Conservation (phyloP, 306 rosid genomes). For the Lagenaria siceraria region DNA sequence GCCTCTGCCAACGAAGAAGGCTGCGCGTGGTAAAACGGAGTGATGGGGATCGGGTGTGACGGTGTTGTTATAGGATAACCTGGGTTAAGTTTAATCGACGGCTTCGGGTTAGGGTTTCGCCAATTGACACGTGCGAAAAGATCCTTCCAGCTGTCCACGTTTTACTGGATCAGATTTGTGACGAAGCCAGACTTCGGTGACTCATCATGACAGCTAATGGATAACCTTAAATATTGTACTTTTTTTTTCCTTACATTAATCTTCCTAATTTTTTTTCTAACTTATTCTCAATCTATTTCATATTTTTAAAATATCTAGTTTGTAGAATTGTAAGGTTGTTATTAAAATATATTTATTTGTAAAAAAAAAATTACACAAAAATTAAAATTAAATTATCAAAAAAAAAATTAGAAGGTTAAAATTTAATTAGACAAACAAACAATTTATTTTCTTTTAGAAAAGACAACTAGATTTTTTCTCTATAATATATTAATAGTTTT, state of each 20-base stretch:
- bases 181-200: slow-evolving; percentile 34
- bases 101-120: slow-evolving; percentile 23
- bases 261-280: no score
- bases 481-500: no score
- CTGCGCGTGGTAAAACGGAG: slow-evolving; percentile 3
- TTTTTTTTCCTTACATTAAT: neutral
- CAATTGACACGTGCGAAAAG: slow-evolving; percentile 38
- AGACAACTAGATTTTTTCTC: no score
- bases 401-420: no score
- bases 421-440: no score
- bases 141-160: slow-evolving; percentile 44
- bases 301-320: no score
- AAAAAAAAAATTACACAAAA: no score
- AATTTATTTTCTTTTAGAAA: no score
- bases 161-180: slow-evolving; percentile 37
- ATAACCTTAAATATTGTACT: slow-evolving; percentile 22
- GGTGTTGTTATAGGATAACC: slow-evolving; percentile 16
- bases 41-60: slow-evolving; percentile 23
- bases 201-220: slow-evolving; percentile 49
- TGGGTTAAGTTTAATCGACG: slow-evolving; percentile 5
- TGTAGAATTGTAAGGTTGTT: no score
- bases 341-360: no score
- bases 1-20: neutral
- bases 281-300: neutral
- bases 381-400: no score